Evolutionary conservation across 345 rosid species (phyloP).

Genomic region (Atalantia buxifolia): DNA sequence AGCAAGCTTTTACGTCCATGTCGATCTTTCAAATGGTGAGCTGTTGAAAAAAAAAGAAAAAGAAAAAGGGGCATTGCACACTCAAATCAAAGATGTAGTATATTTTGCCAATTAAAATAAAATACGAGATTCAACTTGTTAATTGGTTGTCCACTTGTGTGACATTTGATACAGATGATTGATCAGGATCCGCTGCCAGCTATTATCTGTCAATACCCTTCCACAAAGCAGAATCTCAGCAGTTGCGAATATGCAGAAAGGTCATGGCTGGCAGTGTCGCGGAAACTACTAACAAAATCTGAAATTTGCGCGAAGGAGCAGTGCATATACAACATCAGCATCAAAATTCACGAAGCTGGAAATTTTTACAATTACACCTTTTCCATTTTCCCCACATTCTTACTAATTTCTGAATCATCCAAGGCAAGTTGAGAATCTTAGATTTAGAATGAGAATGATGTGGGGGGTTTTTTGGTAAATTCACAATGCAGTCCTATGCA

Average conservation of each 20-base stretch:
- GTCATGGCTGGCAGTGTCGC: neutral
- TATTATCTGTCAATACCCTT: neutral
- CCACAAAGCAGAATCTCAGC: neutral
- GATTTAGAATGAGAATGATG: neutral
- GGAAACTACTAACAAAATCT: neutral
- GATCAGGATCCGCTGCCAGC: neutral
- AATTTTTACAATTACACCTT: neutral
- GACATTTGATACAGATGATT: slow-evolving; percentile 1
- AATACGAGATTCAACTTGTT: neutral
- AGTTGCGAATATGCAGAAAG: neutral
- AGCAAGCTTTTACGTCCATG: slow-evolving; percentile 48
- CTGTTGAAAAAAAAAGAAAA: neutral
- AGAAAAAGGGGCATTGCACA: neutral
- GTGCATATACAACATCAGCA: neutral
- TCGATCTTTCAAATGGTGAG: slow-evolving; percentile 35
- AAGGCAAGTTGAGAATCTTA: neutral
- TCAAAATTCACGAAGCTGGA: neutral
- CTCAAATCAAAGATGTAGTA: neutral
- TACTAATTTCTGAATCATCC: neutral
- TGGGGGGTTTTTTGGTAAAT: neutral
- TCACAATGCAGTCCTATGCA: neutral
- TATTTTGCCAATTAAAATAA: neutral
- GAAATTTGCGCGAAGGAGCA: neutral
- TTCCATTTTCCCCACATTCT: no score
- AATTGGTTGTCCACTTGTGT: neutral